A percentile compares a stretch with the other conserved stretches of the same genome.
Conservation (phyloP, 345 rosid genomes). For the Camelina sativa region DNA sequence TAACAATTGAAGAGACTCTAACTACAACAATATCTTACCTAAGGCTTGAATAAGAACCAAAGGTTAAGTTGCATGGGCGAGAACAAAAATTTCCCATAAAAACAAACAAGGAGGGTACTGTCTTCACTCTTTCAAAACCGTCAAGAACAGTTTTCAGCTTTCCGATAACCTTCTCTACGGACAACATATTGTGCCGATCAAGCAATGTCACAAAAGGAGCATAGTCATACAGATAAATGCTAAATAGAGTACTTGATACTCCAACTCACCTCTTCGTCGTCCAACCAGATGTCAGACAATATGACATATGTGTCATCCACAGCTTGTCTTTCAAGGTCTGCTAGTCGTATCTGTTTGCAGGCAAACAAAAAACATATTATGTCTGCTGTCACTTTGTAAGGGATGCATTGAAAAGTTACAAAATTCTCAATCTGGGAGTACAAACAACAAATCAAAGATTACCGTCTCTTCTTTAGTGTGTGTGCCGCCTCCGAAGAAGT, state of each 20-base stretch:
- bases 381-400: slow-evolving; percentile 8
- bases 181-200: slow-evolving; percentile 49
- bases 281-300: slow-evolving; percentile 91
- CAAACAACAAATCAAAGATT: slow-evolving; percentile 47
- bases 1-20: neutral
- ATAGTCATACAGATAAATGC: slow-evolving; percentile 10
- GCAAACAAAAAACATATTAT: slow-evolving; percentile 46
- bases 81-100: slow-evolving; percentile 96
- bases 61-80: slow-evolving; percentile 78
- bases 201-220: slow-evolving; percentile 34
- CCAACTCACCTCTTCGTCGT: slow-evolving; percentile 73
- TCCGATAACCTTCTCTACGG: slow-evolving; percentile 71
- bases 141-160: slow-evolving; percentile 76
- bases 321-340: slow-evolving; percentile 68
- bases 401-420: slow-evolving; percentile 4
- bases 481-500: slow-evolving; percentile 85
- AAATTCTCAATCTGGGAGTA: slow-evolving; percentile 14
- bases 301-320: slow-evolving; percentile 86
- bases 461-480: slow-evolving; percentile 83
- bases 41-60: slow-evolving; percentile 72
- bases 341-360: slow-evolving; percentile 60
- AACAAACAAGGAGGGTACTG: slow-evolving; percentile 90
- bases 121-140: slow-evolving; percentile 80
- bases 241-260: slow-evolving; percentile 16
- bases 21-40: slow-evolving; percentile 55